Conservation (phyloP, 1,139 yeast species). For the Wickerhamomyces sp. region DNA sequence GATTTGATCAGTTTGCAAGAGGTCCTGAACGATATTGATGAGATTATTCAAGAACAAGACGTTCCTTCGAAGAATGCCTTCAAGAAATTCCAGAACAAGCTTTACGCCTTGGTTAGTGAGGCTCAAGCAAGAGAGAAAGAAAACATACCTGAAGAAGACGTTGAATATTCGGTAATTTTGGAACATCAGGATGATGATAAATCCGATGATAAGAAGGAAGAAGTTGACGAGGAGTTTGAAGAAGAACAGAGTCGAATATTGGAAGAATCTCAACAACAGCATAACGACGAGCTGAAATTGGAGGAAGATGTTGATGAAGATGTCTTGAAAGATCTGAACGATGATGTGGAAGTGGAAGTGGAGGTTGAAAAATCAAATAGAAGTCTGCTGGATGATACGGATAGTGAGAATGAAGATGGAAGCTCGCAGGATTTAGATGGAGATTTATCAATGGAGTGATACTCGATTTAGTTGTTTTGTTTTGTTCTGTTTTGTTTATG, state of each 20-base stretch:
- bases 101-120: constrained; percentile 28
- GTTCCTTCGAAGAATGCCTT: constrained; percentile 40
- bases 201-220: constrained; percentile 15
- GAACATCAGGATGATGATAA: constrained; percentile 15
- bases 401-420: background rate
- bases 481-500: no score
- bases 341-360: no score
- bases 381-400: background rate
- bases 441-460: constrained; percentile 1
- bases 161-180: constrained; percentile 27
- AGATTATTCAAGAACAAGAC: constrained; percentile 29
- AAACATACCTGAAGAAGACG: constrained; percentile 21
- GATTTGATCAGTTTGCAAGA: constrained; percentile 24
- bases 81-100: constrained; percentile 35
- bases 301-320: background rate
- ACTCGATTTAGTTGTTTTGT: no score
- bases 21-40: constrained; percentile 23
- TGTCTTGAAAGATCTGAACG: background rate
- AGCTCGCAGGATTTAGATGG: background rate
- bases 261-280: no score
- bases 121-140: constrained; percentile 25
- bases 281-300: background rate
- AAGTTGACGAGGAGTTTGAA: constrained; percentile 16
- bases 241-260: constrained; percentile 5
- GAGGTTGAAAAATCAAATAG: background rate